phyloP scores from a whole-genome alignment of 1,284 basidiomycete genomes.

The Heterobasidion parviporum region DNA sequence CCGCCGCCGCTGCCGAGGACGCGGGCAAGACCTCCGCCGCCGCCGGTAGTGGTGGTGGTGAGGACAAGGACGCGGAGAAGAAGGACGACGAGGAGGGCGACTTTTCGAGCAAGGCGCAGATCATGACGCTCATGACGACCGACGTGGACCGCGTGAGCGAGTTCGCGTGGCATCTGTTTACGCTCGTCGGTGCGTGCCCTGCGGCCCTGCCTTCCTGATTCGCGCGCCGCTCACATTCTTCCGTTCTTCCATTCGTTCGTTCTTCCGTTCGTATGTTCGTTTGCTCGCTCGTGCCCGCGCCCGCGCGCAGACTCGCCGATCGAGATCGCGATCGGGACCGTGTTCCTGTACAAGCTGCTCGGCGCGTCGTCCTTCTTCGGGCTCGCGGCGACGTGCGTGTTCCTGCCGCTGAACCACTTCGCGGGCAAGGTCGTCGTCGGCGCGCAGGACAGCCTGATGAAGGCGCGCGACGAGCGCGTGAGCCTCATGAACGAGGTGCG shows the following conservation, averaged over 20 bases:
- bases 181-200: slow-evolving; percentile 42
- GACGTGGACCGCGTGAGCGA: slow-evolving; percentile 88
- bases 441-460: slow-evolving; percentile 87
- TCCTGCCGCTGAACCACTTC: slow-evolving; percentile 82
- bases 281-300: slow-evolving; percentile 7
- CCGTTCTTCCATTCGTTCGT: slow-evolving; percentile 12
- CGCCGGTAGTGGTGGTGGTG: no score
- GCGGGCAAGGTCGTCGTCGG: slow-evolving; percentile 80
- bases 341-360: slow-evolving; percentile 77
- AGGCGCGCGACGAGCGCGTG: slow-evolving; percentile 84
- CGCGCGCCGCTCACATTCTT: no score
- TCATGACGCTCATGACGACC: slow-evolving; percentile 84
- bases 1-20: slow-evolving; percentile 26
- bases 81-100: slow-evolving; percentile 62
- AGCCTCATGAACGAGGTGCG: slow-evolving; percentile 80
- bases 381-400: slow-evolving; percentile 74
- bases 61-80: slow-evolving; percentile 17
- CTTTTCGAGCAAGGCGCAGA: slow-evolving; percentile 85
- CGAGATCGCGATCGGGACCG: slow-evolving; percentile 74
- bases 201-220: not conserved
- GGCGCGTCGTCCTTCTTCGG: slow-evolving; percentile 79
- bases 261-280: slow-evolving; percentile 13
- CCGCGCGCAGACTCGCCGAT: slow-evolving; percentile 68
- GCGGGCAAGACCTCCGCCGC: not conserved
- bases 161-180: slow-evolving; percentile 74